Evolutionary conservation across 1,284 basidiomycete species (phyloP).

Genomic region (Ganoderma leucocontextum): DNA sequence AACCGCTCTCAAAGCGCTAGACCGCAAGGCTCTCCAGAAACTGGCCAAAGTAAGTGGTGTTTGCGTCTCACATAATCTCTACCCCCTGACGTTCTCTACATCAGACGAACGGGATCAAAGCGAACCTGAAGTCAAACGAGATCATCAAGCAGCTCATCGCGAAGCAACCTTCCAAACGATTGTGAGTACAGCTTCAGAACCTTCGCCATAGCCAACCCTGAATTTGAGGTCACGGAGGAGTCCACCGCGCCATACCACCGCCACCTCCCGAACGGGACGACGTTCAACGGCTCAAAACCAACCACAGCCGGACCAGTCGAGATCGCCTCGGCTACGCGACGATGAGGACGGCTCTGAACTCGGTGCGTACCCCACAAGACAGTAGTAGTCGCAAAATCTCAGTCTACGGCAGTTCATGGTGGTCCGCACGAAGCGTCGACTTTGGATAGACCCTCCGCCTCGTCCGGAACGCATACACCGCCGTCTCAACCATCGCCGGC

Average conservation of each 20-base stretch:
- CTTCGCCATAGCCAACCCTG: neutral
- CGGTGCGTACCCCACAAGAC: neutral
- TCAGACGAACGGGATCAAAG: conserved; percentile 8
- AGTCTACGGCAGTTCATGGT: no score
- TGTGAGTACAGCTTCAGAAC: neutral
- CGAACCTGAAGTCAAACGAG: neutral
- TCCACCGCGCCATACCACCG: neutral
- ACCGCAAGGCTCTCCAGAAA: conserved; percentile 2
- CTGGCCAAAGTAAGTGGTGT: neutral
- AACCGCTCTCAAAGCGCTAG: neutral
- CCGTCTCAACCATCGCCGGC: no score
- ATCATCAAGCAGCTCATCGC: conserved; percentile 4
- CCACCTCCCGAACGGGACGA: neutral
- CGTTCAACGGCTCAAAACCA: neutral
- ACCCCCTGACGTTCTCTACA: neutral
- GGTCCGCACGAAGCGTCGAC: no score
- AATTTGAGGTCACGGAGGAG: neutral
- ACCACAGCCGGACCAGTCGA: neutral
- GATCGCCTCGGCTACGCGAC: neutral
- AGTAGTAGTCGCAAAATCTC: neutral
- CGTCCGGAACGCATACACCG: no score
- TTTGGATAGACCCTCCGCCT: no score
- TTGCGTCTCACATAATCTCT: neutral
- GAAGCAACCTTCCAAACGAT: neutral
- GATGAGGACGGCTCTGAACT: neutral